Evolutionary conservation across 2,329 filamentous ascomycete species (phyloP).

Genomic region (Penicillium sp.): DNA sequence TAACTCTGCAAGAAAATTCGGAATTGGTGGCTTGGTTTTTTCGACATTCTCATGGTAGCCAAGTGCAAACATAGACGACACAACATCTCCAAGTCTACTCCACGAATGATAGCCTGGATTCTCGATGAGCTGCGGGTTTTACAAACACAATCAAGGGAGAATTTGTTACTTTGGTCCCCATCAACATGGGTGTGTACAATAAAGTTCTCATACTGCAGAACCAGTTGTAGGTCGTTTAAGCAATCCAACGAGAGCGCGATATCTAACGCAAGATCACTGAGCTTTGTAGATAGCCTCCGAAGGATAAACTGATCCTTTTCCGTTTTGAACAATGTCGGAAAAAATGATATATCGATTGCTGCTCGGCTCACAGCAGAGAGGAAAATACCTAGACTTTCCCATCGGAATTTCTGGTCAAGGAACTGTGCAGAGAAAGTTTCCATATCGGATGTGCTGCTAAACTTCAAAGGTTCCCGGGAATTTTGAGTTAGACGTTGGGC

Average conservation of each 20-base stretch:
- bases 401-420: constrained; percentile 32
- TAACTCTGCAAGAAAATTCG: constrained; percentile 41
- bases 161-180: constrained; percentile 48
- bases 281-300: constrained; percentile 26
- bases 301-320: constrained; percentile 30
- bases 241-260: constrained; percentile 35
- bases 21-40: constrained; percentile 23
- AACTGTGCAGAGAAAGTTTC: constrained; percentile 25
- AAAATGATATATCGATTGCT: constrained; percentile 34
- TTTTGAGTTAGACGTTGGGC: constrained; percentile 24
- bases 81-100: constrained; percentile 49
- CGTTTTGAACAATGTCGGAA: constrained; percentile 30
- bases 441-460: constrained; percentile 14
- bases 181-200: constrained; percentile 47
- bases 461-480: constrained; percentile 19
- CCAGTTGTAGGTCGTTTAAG: constrained; percentile 48
- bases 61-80: constrained; percentile 47
- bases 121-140: not conserved
- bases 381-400: constrained; percentile 44
- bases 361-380: constrained; percentile 38
- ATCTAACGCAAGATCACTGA: constrained; percentile 39
- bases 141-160: not conserved
- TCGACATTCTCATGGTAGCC: constrained; percentile 48
- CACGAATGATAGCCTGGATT: constrained; percentile 47
- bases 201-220: constrained; percentile 50